Percentiles rank a stretch among this genome's conserved stretches.
phyloP scores from a whole-genome alignment of 2,329 filamentous ascomycete species.

The Leptosphaerulina australis region DNA sequence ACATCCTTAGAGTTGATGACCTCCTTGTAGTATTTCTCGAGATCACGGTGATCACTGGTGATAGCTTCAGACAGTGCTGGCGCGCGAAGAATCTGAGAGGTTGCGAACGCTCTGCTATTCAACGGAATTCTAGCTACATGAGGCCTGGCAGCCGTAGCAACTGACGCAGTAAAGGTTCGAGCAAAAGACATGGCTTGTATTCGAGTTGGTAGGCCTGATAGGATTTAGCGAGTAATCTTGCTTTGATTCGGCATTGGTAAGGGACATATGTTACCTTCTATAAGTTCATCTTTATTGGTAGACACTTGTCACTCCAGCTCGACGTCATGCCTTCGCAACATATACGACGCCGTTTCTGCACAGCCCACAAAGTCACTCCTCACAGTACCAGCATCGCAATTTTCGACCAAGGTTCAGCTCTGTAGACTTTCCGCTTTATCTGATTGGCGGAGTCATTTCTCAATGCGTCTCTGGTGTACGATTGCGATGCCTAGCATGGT shows the following conservation, averaged over 20 bases:
- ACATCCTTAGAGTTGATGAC: conserved; percentile 48
- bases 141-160: conserved; percentile 13
- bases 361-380: not conserved
- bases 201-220: not conserved
- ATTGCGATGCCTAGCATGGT: not conserved
- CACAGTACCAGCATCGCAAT: not conserved
- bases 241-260: not conserved
- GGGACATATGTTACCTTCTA: not conserved
- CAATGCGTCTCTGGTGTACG: not conserved
- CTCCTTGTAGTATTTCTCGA: conserved; percentile 53
- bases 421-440: not conserved
- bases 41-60: conserved; percentile 50
- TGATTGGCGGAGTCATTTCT: not conserved
- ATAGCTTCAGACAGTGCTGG: conserved; percentile 48
- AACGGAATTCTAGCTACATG: not conserved
- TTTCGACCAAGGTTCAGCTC: not conserved
- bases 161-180: conserved; percentile 11
- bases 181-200: conserved; percentile 11
- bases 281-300: not conserved
- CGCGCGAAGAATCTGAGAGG: not conserved
- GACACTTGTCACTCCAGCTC: not conserved
- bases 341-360: not conserved
- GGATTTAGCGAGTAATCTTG: too few relatives aligned
- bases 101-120: conserved; percentile 6
- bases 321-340: conserved; percentile 15